Evolutionary conservation across 768 basidiomycete species (phyloP).

Genomic region (Suillus tomentosus): DNA sequence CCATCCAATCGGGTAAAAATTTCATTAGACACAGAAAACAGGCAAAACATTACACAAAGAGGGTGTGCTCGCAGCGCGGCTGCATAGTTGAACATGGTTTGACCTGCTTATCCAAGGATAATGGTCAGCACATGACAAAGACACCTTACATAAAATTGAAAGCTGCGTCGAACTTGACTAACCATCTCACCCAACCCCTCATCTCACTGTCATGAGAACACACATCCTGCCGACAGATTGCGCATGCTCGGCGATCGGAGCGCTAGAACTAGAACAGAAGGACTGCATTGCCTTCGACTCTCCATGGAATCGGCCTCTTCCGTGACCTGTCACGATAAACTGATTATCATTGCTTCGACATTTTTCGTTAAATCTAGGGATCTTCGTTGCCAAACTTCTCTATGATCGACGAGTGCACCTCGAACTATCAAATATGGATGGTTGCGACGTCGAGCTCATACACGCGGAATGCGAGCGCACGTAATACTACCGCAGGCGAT

Average conservation of each 20-base stretch:
- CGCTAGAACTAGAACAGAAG: background rate
- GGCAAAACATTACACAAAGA: background rate
- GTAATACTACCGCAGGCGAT: background rate
- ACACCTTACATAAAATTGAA: constrained; percentile 8
- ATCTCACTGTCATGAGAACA: background rate
- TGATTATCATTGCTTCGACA: background rate
- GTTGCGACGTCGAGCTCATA: background rate
- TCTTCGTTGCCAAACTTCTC: background rate
- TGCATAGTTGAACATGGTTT: background rate
- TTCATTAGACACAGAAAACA: background rate
- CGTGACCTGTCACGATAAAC: background rate
- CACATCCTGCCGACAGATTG: constrained; percentile 3
- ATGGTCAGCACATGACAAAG: constrained; percentile 9
- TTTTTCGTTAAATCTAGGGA: background rate
- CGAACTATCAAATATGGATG: constrained; percentile 1
- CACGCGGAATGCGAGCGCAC: constrained; percentile 7
- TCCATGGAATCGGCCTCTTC: constrained; percentile 1
- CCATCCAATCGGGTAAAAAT: background rate
- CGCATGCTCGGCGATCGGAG: background rate
- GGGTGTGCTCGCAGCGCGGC: no score
- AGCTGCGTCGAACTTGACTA: background rate
- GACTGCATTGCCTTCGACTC: background rate
- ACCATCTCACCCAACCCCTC: constrained; percentile 2
- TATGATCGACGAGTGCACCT: background rate
- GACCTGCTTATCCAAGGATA: constrained; percentile 5